phyloP scores from a whole-genome alignment of 2,329 filamentous ascomycete genomes.

The Phyllosticta citribraziliensis region DNA sequence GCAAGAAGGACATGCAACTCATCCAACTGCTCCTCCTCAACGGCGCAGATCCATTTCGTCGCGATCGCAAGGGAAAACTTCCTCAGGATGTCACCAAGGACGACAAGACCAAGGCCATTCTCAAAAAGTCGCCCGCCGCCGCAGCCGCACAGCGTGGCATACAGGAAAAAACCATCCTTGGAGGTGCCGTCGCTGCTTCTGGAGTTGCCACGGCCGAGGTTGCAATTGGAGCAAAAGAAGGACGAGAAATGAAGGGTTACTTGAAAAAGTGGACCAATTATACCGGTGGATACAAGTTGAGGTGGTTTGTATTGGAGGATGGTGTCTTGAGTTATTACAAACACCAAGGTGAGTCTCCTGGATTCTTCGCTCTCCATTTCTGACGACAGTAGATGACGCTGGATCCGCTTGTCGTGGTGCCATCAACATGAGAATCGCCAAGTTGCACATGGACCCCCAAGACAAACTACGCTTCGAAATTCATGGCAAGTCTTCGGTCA shows the following conservation, averaged over 20 bases:
- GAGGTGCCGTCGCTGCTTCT: constrained; percentile 51
- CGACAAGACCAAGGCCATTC: constrained; percentile 73
- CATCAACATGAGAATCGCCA: constrained; percentile 97
- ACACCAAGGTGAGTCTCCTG: constrained; percentile 55
- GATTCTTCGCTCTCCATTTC: no score
- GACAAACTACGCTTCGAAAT: constrained; percentile 98
- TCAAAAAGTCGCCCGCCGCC: constrained; percentile 90
- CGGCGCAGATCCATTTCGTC: constrained; percentile 88
- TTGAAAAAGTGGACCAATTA: constrained; percentile 99
- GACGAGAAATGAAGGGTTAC: constrained; percentile 95
- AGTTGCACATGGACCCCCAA: constrained; percentile 88
- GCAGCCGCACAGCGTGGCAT: constrained; percentile 90
- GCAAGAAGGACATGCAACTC: constrained; percentile 74
- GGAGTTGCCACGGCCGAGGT: constrained; percentile 49
- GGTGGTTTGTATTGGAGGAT: constrained; percentile 97
- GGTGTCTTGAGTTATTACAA: constrained; percentile 98
- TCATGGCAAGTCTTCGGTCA: constrained; percentile 94
- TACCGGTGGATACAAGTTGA: constrained; percentile 87
- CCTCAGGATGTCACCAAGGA: constrained; percentile 96
- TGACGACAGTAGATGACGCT: constrained; percentile 57
- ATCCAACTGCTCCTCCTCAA: constrained; percentile 87
- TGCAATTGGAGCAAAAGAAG: constrained; percentile 66
- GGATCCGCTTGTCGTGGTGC: constrained; percentile 93
- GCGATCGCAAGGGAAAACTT: constrained; percentile 89
- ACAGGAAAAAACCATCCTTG: constrained; percentile 92